Evolutionary conservation across 192 early-diverging fungal genomes (phyloP), one percentile per base, ranked within the genome.

Genomic region (Phlyctochytrium arcticum): DNA sequence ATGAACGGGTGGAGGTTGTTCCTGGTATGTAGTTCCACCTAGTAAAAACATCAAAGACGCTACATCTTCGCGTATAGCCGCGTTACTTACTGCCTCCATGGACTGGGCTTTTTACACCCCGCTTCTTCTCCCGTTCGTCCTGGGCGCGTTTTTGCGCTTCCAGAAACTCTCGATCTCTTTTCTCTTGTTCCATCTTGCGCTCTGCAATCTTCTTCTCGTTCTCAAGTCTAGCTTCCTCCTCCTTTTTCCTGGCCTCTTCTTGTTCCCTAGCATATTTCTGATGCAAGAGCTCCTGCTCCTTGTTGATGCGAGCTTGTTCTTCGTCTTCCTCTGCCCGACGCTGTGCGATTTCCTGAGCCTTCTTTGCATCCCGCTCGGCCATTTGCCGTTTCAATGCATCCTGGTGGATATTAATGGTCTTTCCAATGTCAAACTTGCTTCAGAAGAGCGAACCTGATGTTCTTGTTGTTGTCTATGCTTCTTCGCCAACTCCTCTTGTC

Each of bases 201-300:
- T 64, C 62, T 6, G 30, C 33, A 29, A 23, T 34, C 35, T 64
- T 64, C 6, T 39, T 31, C 2, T 54, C 62, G 10, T 27, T 42
- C 36, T 64, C 62, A 19, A 9, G 5, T 37, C 27, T 15, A 19
- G 48, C 62, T 32, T 35, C 62, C 35, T 64, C 67, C 47, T 60
- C 72, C 49, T 73, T 73, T 26, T 48, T 24, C 8, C 61, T 19
- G 31, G 49, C 63, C 53, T 75, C 73, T 30, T 75, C 73, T 10
- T 50, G 33, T 30, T 75, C 73, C 30, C 64, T 26, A n/a, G 62
- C 65, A 55, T 75, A 75, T 37, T 53, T 60, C 10, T 37, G 44
- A 23, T 65, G n/a, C 48, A 75, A 33, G 2, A 53, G 33, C 33
- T 75, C 73, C 39, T 75, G 71, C 53, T 75, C 73, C 21, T 65